Evolutionary conservation across 306 rosid genomes (phyloP), one percentile per base, ranked within the genome.

Genomic region (Ormosia semicastrata): DNA sequence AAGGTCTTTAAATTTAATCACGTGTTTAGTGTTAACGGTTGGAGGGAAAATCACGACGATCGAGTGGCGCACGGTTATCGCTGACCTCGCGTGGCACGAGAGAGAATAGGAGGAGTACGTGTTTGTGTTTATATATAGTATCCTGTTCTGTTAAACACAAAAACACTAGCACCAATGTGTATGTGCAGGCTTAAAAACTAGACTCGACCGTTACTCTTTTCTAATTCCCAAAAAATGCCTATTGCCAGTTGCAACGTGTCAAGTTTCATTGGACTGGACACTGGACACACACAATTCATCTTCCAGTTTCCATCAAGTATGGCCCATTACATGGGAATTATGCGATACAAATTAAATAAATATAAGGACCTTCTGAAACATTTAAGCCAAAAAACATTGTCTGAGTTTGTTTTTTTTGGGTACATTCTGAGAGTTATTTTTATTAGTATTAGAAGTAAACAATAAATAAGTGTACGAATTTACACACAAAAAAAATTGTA

Each of bases 161-260:
- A 53, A 53, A 15, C 29, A 2, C 9, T 15, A 2, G 24, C 59
- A 15, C 59, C 58, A 52, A 52, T 53, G 59, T 53, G 36, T 33
- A 17, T 37, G 9, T 56, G 62, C 62, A 56, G 62, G 62, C 62
- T 52, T 7, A 56, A 4, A 17, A 56, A 4, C 36, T 34, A 57
- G 2, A 68, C 39, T 68, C 73, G 73, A 68, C 73, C 73, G 73
- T 44, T 68, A 44, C 73, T 11, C 73, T 44, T 68, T 11, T 68
- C 2, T 18, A 11, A 4, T 62, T 32, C 67, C 67, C 67, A 62
- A 1, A 34, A 24, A 32, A 62, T 30, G 3, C 15, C 67, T 5
- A 67, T 67, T 66, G 33, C 52, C 30, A 2, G n/a, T 14, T 6
- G 71, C 13, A 36, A 37, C 17, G 17, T 33, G 17, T 10, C 47